Evolutionary conservation across 805 yeast species (phyloP).

Genomic region (Wickerhamiella shivajii): DNA sequence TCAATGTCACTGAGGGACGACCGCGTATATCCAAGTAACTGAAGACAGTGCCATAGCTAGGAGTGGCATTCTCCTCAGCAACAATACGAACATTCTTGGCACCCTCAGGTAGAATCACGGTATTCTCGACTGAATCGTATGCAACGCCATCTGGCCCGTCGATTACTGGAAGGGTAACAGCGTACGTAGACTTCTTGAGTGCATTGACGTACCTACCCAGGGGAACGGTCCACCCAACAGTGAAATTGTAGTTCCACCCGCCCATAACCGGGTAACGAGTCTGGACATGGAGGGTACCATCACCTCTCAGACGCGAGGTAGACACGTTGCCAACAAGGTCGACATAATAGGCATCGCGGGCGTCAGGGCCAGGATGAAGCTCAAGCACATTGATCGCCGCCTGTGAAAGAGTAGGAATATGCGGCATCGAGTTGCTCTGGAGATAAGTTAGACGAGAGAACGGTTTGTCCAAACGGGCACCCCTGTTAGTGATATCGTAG

Average conservation of each 20-base stretch:
- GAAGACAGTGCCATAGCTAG: conserved; percentile 21
- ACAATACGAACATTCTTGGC: conserved; percentile 43
- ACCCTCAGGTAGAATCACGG: conserved; percentile 76
- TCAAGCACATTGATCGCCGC: conserved; percentile 51
- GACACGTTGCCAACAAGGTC: conserved; percentile 92
- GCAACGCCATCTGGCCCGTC: conserved; percentile 57
- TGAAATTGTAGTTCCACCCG: conserved; percentile 90
- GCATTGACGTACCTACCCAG: conserved; percentile 39
- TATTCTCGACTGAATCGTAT: conserved; percentile 46
- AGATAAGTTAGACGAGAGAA: conserved; percentile 73
- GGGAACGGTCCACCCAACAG: conserved; percentile 78
- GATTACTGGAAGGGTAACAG: conserved; percentile 55
- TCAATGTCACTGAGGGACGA: conserved; percentile 55
- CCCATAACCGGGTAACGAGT: conserved; percentile 95
- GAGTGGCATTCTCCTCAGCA: conserved; percentile 34
- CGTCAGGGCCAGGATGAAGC: conserved; percentile 35
- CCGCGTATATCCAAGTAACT: conserved; percentile 57
- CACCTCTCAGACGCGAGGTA: conserved; percentile 32
- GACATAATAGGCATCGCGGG: conserved; percentile 60
- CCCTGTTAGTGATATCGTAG: conserved; percentile 65
- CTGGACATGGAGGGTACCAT: conserved; percentile 34
- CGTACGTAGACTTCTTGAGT: conserved; percentile 34
- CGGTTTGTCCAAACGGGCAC: conserved; percentile 42
- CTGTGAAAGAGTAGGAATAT: conserved; percentile 32
- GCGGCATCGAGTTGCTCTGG: conserved; percentile 30